A percentile compares a stretch with the other conserved stretches of the same genome.
Evolutionary conservation across 331 rosid genomes (phyloP).

Genomic region (Rhamnella rubrinervis): DNA sequence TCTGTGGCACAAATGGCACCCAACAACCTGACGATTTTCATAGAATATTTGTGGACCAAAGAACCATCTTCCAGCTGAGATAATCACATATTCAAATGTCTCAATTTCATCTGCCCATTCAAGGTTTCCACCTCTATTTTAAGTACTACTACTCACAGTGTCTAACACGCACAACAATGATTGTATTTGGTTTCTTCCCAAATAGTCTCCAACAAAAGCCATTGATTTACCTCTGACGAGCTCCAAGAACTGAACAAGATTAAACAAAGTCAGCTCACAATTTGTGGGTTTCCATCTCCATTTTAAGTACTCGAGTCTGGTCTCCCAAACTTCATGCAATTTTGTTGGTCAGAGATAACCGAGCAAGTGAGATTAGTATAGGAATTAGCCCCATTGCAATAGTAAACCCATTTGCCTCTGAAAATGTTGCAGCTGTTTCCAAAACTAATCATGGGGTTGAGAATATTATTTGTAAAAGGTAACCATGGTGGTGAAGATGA

Average conservation of each 20-base stretch:
- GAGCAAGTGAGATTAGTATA: conserved; percentile 13
- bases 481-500: conserved; percentile 15
- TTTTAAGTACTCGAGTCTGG: conserved; percentile 14
- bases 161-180: conserved; percentile 17
- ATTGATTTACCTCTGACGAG: conserved; percentile 16
- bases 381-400: not conserved
- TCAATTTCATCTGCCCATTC: conserved; percentile 1
- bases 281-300: conserved; percentile 11
- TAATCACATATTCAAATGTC: not conserved
- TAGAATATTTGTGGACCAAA: conserved; percentile 11
- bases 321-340: conserved; percentile 17
- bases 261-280: conserved; percentile 1
- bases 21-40: conserved; percentile 5
- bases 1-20: conserved; percentile 10
- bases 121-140: not conserved
- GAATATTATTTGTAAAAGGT: not conserved
- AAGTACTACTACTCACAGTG: conserved; percentile 3
- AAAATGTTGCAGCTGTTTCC: conserved; percentile 6
- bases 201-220: conserved; percentile 15
- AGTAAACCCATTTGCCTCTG: not conserved
- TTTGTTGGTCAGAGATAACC: conserved; percentile 8
- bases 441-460: not conserved
- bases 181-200: conserved; percentile 16
- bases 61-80: conserved; percentile 20
- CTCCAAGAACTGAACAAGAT: conserved; percentile 10